phyloP scores from a whole-genome alignment of 345 rosid genomes.

The Dovyalis caffra region DNA sequence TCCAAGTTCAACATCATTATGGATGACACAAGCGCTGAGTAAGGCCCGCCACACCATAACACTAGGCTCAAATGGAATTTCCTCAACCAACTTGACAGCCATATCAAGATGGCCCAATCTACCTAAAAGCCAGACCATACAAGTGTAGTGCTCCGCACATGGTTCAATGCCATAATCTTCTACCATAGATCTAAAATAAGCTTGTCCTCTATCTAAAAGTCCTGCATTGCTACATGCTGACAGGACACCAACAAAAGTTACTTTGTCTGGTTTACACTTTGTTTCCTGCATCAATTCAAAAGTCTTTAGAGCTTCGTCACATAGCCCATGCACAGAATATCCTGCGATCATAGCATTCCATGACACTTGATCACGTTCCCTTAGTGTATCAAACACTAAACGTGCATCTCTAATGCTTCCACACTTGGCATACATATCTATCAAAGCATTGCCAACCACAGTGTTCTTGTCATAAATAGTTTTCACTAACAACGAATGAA shows the following conservation, averaged over 20 bases:
- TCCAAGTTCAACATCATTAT: slow-evolving; percentile 65
- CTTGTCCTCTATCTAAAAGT: slow-evolving; percentile 55
- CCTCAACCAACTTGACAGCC: slow-evolving; percentile 64
- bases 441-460: slow-evolving; percentile 70
- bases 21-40: slow-evolving; percentile 76
- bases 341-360: slow-evolving; percentile 91
- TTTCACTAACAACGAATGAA: slow-evolving; percentile 62
- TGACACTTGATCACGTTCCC: slow-evolving; percentile 47
- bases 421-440: slow-evolving; percentile 95
- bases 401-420: slow-evolving; percentile 64
- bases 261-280: slow-evolving; percentile 51
- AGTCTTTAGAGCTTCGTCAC: slow-evolving; percentile 50
- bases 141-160: slow-evolving; percentile 71
- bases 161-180: slow-evolving; percentile 66
- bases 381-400: slow-evolving; percentile 52
- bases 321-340: slow-evolving; percentile 69
- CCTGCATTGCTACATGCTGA: slow-evolving; percentile 89
- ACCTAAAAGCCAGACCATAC: slow-evolving; percentile 82
- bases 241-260: slow-evolving; percentile 73
- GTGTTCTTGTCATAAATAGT: slow-evolving; percentile 45
- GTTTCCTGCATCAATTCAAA: slow-evolving; percentile 59
- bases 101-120: slow-evolving; percentile 69
- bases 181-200: slow-evolving; percentile 69
- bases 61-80: slow-evolving; percentile 63
- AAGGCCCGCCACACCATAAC: slow-evolving; percentile 83